Evolutionary conservation across 305 asterid genomes (phyloP).

Genomic region (Withania somnifera): DNA sequence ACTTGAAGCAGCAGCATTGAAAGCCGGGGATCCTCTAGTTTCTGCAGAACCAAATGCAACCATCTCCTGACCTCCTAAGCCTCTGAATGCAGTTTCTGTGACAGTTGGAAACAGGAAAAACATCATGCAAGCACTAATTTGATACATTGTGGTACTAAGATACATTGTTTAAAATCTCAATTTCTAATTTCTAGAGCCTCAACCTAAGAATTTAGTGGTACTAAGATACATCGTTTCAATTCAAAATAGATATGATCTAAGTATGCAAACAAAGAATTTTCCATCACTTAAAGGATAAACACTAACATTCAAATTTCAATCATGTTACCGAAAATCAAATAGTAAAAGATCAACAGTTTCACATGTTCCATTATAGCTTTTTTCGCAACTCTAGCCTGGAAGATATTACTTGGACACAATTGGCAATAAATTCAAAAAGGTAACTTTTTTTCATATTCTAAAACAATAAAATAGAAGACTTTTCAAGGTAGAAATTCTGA

Average conservation of each 20-base stretch:
- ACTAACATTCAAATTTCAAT: neutral
- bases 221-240: neutral
- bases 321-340: neutral
- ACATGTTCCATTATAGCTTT: neutral
- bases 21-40: slow-evolving; percentile 18
- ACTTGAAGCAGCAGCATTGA: slow-evolving; percentile 25
- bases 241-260: neutral
- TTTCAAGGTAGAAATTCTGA: neutral
- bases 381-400: neutral
- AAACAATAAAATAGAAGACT: neutral
- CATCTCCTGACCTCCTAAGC: slow-evolving; percentile 50
- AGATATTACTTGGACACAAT: neutral
- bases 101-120: slow-evolving; percentile 15
- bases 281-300: neutral
- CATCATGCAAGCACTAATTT: neutral
- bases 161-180: neutral
- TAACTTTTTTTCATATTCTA: neutral
- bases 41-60: slow-evolving; percentile 53
- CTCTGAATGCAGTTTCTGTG: slow-evolving; percentile 35
- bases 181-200: neutral
- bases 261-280: neutral
- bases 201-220: neutral
- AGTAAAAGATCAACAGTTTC: neutral
- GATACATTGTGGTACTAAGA: no score
- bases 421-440: neutral